Conservation (phyloP, 202 grass and related monocot genomes). For the Carex arenaria region DNA sequence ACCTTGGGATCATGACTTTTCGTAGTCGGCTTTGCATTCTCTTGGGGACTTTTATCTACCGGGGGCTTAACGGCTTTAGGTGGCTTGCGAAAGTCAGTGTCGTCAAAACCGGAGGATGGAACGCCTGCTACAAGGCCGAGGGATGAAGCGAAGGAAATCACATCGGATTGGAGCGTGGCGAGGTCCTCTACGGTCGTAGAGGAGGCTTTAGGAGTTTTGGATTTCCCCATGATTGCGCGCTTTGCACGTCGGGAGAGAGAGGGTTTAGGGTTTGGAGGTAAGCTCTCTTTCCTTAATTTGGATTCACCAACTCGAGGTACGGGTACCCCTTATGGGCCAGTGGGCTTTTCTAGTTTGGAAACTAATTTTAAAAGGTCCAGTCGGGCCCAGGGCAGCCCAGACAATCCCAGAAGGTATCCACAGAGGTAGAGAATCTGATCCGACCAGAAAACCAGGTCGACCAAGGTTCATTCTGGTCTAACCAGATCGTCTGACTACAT, state of each 20-base stretch:
- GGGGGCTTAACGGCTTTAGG: constrained; percentile 44
- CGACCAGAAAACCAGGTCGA: too few relatives aligned
- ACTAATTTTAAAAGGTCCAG: neutral
- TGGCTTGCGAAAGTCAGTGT: constrained; percentile 83
- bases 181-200: constrained; percentile 30
- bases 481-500: too few relatives aligned
- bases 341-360: neutral
- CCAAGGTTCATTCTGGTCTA: too few relatives aligned
- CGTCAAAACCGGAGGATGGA: constrained; percentile 64
- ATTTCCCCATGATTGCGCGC: constrained; percentile 39
- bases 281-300: too few relatives aligned
- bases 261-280: constrained; percentile 34
- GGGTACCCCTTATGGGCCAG: neutral
- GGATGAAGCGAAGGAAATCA: constrained; percentile 79
- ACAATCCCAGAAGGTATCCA: neutral
- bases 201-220: constrained; percentile 9
- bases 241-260: constrained; percentile 20
- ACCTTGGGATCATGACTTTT: neutral
- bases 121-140: constrained; percentile 44
- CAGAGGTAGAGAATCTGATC: too few relatives aligned
- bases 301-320: too few relatives aligned
- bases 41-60: neutral
- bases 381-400: neutral
- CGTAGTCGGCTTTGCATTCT: neutral
- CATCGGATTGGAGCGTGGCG: constrained; percentile 69